Conservation (phyloP, 2,329 filamentous ascomycete species). For the Hyphodiscus sp. region DNA sequence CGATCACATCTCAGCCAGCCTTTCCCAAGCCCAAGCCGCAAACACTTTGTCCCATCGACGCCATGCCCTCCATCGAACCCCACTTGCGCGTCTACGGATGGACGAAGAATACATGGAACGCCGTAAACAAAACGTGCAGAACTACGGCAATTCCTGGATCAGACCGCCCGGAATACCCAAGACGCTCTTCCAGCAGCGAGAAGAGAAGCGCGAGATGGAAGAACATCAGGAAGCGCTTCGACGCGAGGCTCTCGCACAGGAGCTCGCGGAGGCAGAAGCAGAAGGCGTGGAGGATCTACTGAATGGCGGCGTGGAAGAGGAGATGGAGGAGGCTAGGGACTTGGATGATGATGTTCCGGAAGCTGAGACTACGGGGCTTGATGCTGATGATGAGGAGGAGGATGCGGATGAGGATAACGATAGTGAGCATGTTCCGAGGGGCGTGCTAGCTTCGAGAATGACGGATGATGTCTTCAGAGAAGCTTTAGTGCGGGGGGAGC, state of each 20-base stretch:
- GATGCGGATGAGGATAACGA: conserved; percentile 37
- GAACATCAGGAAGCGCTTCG: conserved; percentile 73
- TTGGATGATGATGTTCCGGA: conserved; percentile 71
- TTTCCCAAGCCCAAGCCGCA: conserved; percentile 16
- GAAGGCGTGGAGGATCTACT: conserved; percentile 34
- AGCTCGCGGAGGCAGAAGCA: conserved; percentile 64
- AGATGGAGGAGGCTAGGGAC: conserved; percentile 48
- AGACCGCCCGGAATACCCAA: conserved; percentile 82
- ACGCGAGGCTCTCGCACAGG: conserved; percentile 63
- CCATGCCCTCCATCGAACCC: conserved; percentile 47
- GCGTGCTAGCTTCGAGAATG: conserved; percentile 36
- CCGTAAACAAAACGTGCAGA: conserved; percentile 74
- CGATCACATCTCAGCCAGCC: conserved; percentile 10
- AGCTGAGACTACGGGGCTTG: conserved; percentile 34
- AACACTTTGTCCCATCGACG: conserved; percentile 32
- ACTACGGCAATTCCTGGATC: conserved; percentile 87
- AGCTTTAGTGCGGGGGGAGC: conserved; percentile 47
- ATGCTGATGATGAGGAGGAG: conserved; percentile 32
- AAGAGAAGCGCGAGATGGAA: conserved; percentile 82
- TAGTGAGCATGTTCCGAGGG: conserved; percentile 25
- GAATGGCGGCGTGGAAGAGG: conserved; percentile 30
- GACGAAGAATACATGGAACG: conserved; percentile 74
- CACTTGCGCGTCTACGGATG: conserved; percentile 61
- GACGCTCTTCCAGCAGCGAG: conserved; percentile 81
- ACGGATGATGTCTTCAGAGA: conserved; percentile 57